A percentile compares a stretch with the other conserved stretches of the same genome.
phyloP scores from a whole-genome alignment of 768 basidiomycete genomes.

The Trametes elegans region DNA sequence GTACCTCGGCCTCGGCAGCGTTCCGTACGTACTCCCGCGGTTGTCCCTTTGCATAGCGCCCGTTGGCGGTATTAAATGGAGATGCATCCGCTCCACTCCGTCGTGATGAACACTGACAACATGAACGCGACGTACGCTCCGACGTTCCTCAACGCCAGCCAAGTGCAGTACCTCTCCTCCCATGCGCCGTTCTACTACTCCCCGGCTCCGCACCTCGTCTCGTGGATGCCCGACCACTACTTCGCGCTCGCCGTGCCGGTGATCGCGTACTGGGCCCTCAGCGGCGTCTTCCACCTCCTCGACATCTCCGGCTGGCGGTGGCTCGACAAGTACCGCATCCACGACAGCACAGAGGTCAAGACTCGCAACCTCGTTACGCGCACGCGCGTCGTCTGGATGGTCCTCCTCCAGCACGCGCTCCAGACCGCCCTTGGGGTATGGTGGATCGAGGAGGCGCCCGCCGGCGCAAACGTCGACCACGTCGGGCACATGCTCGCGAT shows the following conservation, averaged over 20 bases:
- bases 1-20: background rate
- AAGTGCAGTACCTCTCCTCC: constrained; percentile 22
- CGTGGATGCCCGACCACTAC: constrained; percentile 59
- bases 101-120: background rate
- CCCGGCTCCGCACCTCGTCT: constrained; percentile 9
- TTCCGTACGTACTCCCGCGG: too few species aligned
- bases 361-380: constrained; percentile 73
- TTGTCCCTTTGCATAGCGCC: too few species aligned
- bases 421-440: constrained; percentile 76
- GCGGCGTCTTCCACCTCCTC: constrained; percentile 76
- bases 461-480: constrained; percentile 32
- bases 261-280: constrained; percentile 80
- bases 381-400: constrained; percentile 70
- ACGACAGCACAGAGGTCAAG: constrained; percentile 79
- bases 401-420: constrained; percentile 80
- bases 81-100: too few species aligned
- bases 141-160: constrained; percentile 17
- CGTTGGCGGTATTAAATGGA: too few species aligned
- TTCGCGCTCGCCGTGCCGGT: constrained; percentile 75
- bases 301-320: constrained; percentile 73
- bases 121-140: constrained; percentile 24
- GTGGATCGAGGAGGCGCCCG: constrained; percentile 51
- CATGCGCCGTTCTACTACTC: constrained; percentile 25
- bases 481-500: constrained; percentile 41
- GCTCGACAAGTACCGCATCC: constrained; percentile 83